Evolutionary conservation across 116 monocot genomes (phyloP), one percentile per base, ranked within the genome.

Genomic region (Thalassia testudinum): DNA sequence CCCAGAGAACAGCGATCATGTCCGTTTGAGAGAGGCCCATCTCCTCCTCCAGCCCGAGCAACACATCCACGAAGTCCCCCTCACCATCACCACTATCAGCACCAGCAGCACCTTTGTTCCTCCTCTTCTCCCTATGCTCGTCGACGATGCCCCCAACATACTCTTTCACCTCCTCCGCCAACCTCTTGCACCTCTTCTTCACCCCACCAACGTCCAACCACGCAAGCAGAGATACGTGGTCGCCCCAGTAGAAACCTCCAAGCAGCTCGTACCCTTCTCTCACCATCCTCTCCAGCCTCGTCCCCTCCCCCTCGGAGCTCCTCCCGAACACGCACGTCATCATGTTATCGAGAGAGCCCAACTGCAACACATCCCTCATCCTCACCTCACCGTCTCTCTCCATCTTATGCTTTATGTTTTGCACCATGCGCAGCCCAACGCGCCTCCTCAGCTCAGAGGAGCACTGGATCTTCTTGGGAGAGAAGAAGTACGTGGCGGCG

Each of bases 1-100:
- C 90, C 91, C 91, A 91, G 10, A 91, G 62, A 13, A 91, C 75
- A 26, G 85, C 91, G 17, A 85, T 60, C 78, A 85, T 85, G 66
- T 91, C 91, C 21, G 81, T 66, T n/a, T 85, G 72, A 7, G 49
- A 44, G 12, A 85, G 75, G 58, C 72, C 75, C 43, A 80, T 77
- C 18, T 84, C 70, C 13, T 72, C 91, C 4, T 78, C 69, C 8
- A 91, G 57, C 0, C 75, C 70, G 18, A 91, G 73, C 2, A 91
- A 66, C 5, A 91, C 81, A 66, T 81, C 58, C 34, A 66, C 59
- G 50, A 66, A 66, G 52, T 66, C 66, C 6, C 19, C 26, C 22
- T 7, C 27, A 22, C 24, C 60, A 15, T 57, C 23, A 1, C 25
- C 34, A 14, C 14, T 40, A 14, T 50, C 50, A 10, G 21, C 50